Conservation (phyloP, 2,329 filamentous ascomycete species). For the Nemania serpens region DNA sequence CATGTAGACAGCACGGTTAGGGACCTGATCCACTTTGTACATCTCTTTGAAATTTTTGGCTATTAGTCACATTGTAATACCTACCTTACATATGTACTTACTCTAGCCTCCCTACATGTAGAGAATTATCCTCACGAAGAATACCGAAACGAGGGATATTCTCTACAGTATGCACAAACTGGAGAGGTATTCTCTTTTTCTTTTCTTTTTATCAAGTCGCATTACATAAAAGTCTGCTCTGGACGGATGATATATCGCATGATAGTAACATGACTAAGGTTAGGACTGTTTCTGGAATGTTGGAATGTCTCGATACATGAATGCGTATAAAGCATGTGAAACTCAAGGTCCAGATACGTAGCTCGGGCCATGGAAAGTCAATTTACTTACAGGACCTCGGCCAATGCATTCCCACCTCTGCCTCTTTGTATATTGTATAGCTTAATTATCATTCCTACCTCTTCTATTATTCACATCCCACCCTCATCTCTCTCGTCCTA, state of each 20-base stretch:
- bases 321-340: conserved; percentile 6
- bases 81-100: too few species aligned
- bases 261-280: conserved; percentile 10
- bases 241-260: background rate
- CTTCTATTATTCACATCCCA: background rate
- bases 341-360: background rate
- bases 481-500: background rate
- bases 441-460: background rate
- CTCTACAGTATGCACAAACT: too few species aligned
- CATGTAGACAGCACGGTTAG: too few species aligned
- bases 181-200: too few species aligned
- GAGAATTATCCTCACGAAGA: too few species aligned
- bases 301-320: background rate
- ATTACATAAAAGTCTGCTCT: too few species aligned
- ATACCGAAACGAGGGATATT: too few species aligned
- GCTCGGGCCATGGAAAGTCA: background rate
- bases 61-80: too few species aligned
- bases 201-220: too few species aligned
- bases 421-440: background rate
- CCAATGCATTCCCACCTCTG: background rate
- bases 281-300: background rate
- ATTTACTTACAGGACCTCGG: background rate
- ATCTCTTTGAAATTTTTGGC: too few species aligned
- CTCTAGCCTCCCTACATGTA: too few species aligned
- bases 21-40: too few species aligned